Evolutionary conservation across 2,329 filamentous ascomycete species (phyloP), one percentile per base, ranked within the genome.

Genomic region (Xylariomycetidae sp.): DNA sequence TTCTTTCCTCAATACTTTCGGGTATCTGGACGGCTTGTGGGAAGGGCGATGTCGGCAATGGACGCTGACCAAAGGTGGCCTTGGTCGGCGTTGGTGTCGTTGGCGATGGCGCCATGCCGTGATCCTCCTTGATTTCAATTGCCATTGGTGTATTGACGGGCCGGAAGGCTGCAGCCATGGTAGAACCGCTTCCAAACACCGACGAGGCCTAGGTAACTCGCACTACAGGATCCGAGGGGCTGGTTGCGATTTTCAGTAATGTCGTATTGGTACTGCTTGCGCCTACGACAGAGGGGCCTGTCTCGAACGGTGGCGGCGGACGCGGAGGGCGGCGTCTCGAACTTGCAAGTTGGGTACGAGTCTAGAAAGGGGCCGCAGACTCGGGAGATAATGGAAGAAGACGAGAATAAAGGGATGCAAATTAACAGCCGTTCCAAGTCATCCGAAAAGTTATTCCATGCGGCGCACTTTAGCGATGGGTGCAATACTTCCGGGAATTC

Each of bases 71-170:
- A 42, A 79, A 79, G 16, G 61, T 72, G 25, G 71, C 64, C 55
- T 77, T 72, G 16, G 82, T 85, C 1, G 83, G 82, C 3, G 82
- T 85, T 38, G 72, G 55, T 64, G 41, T 56, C 13, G 52, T 53
- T 2, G 56, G 53, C 27, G 53, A 57, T 16, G 44, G 41, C 15
- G 44, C 47, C 20, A 46, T 39, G 26, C 33, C 41, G 16, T 55
- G 51, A 36, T 51, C 52, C 19, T 46, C 46, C 27, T 56, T 49
- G 28, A 42, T 34, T 36, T 54, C 52, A 30, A 54, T 50, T 34
- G 44, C 42, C 45, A 49, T 54, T 33, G 59, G 55, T 36, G 63
- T 63, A 48, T 72, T 72, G 41, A 71, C 68, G 18, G 69, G 62
- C 42, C 65, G 62, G 36, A 72, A 72, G 23, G 67, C 53, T 38